Evolutionary conservation across 192 early-diverging fungal genomes (phyloP).

Genomic region (Podila clonocystis): DNA sequence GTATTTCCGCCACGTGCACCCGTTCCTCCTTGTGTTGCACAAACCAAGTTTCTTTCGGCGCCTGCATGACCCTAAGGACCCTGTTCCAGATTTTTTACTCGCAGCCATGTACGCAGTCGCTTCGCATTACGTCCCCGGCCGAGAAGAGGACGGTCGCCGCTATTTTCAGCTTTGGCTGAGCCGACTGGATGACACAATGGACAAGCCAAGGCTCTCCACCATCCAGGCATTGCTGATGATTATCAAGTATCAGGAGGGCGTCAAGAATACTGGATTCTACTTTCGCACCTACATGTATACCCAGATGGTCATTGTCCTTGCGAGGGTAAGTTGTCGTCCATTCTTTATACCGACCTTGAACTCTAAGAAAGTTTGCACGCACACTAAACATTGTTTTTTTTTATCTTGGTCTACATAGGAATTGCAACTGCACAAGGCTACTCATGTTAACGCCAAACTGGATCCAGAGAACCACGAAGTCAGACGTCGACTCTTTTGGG

Average conservation of each 20-base stretch:
- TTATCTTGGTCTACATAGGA: slow-evolving; percentile 12
- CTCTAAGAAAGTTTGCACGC: not conserved
- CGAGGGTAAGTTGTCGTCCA: slow-evolving; percentile 18
- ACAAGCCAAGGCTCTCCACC: slow-evolving; percentile 59
- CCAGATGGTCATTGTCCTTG: slow-evolving; percentile 50
- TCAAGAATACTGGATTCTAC: slow-evolving; percentile 56
- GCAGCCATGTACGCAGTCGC: slow-evolving; percentile 65
- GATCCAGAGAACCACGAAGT: slow-evolving; percentile 42
- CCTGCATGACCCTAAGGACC: slow-evolving; percentile 52
- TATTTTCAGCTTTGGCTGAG: slow-evolving; percentile 39
- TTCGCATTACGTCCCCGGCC: slow-evolving; percentile 42
- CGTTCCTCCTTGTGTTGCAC: slow-evolving; percentile 61
- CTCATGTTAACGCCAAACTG: slow-evolving; percentile 35
- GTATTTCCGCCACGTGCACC: slow-evolving; percentile 65
- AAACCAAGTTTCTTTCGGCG: slow-evolving; percentile 58
- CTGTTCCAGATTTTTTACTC: slow-evolving; percentile 57
- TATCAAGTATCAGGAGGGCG: slow-evolving; percentile 60
- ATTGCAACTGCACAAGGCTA: slow-evolving; percentile 36
- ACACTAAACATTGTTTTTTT: not conserved
- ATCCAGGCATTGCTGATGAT: slow-evolving; percentile 62
- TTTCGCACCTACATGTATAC: slow-evolving; percentile 59
- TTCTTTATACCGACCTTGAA: not conserved
- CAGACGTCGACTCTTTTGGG: slow-evolving; percentile 34
- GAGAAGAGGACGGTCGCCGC: slow-evolving; percentile 26
- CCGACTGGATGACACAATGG: slow-evolving; percentile 58